Percentiles rank a stretch among this genome's conserved stretches.
phyloP scores from a whole-genome alignment of 192 early-diverging fungal genomes.

The Coemansia sp. region DNA sequence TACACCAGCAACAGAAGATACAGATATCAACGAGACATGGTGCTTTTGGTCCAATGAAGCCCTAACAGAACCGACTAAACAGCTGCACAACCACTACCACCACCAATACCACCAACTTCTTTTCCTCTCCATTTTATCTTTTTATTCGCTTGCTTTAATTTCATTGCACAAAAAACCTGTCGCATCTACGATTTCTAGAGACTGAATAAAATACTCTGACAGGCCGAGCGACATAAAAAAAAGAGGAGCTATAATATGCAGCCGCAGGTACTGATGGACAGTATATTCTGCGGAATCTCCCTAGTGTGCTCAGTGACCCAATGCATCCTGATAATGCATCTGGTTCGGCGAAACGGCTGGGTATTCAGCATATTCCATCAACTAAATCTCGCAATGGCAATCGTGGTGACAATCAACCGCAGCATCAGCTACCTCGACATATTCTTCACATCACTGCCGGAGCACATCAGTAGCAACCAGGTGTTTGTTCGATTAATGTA shows the following conservation, averaged over 20 bases:
- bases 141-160: no score
- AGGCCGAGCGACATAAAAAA: background rate
- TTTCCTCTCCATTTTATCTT: no score
- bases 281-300: constrained; percentile 49
- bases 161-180: background rate
- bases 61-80: background rate
- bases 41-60: constrained; percentile 3
- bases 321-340: constrained; percentile 37
- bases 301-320: constrained; percentile 37
- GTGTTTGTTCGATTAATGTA: constrained; percentile 50
- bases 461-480: constrained; percentile 29
- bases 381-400: constrained; percentile 50
- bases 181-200: no score
- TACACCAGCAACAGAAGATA: background rate
- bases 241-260: constrained; percentile 25
- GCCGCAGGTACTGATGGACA: constrained; percentile 43
- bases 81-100: constrained; percentile 5
- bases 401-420: constrained; percentile 41
- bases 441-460: constrained; percentile 36
- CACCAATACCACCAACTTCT: no score
- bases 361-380: constrained; percentile 53
- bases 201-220: no score
- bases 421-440: constrained; percentile 53
- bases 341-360: constrained; percentile 48
- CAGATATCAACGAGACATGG: no score